Base-by-base conservation (phyloP, 371 early-diverging fungal genomes). In the Lichtheimia corymbifera region DNA sequence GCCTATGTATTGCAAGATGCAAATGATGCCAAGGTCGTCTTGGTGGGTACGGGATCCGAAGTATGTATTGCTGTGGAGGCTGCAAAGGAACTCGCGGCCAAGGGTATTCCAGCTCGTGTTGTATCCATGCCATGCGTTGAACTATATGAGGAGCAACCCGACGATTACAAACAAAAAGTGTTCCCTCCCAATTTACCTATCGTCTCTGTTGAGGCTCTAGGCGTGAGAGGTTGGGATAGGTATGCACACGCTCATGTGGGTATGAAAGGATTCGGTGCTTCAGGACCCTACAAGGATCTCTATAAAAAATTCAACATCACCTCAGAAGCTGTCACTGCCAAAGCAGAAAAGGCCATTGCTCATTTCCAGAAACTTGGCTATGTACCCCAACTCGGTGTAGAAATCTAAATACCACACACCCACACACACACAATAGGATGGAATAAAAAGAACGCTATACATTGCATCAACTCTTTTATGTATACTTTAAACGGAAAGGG, bases 21-120 rank as follows among this genome's bases (percentile, higher is more conserved):
- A 40, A 76, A 82, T 13, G 71, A 72, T 50, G 77, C 78, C 12
- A 61, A 65, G 22, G 78, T 95, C 56, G 82, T 88, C 17, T 71
- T 98, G 14, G 79, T 93, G 5, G 95, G 88, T 24, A 95, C 98
- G 6, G 99, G 99, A 18, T 94, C 98, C 24, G 99, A 99, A 74
- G 91, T 95, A 9, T 86, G 72, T 43, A 78, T 98, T 51, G 86
- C 88, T 41, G 87, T 95, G 4, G 91, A 93, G 24, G 80, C 95
- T 6, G 91, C 92, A 51, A 81, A 89, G 61, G 58, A 73, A 28
- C 79, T 97, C 17, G 66, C 75, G 22, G 73, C 75, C 27, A 68
- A 83, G 50, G 61, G 58, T 45, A 69, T 88, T 70, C 53, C 64
- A 4, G 83, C 90, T 27, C 89, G 93, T 50, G 85, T 98, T 45